Conservation (phyloP, 192 early-diverging fungal genomes). For the Dissophora ornata region DNA sequence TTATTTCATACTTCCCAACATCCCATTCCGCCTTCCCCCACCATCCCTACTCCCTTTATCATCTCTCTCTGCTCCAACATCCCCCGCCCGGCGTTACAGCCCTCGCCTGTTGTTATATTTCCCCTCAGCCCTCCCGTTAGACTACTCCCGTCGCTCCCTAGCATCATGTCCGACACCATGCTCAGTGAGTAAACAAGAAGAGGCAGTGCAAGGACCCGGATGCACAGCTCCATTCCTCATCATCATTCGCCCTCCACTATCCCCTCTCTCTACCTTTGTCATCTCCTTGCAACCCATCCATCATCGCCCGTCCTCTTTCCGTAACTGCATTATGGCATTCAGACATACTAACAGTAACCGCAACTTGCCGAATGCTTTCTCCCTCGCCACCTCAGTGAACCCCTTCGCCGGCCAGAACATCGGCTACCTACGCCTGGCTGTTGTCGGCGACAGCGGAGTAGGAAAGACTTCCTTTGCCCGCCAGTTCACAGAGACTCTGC, state of each 20-base stretch:
- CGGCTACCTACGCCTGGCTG: constrained; percentile 52
- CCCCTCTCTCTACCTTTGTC: neutral
- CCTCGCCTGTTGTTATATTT: no score
- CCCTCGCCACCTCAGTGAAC: constrained; percentile 28
- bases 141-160: neutral
- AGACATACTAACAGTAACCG: constrained; percentile 17
- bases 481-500: constrained; percentile 49
- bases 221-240: neutral
- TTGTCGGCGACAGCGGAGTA: constrained; percentile 54
- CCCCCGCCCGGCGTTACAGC: no score
- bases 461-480: constrained; percentile 54
- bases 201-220: constrained; percentile 8
- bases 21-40: neutral
- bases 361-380: neutral
- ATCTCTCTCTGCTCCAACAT: neutral
- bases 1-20: no score
- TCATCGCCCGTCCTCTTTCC: neutral
- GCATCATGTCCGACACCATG: neutral
- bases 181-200: constrained; percentile 19
- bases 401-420: constrained; percentile 54
- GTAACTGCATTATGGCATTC: neutral
- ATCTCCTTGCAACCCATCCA: neutral
- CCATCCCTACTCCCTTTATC: neutral
- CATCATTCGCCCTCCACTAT: constrained; percentile 11
- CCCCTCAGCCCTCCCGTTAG: no score